A percentile compares a stretch with the other conserved stretches of the same genome.
Evolutionary conservation across 345 rosid genomes (phyloP).

Genomic region (Barbarea vulgaris): DNA sequence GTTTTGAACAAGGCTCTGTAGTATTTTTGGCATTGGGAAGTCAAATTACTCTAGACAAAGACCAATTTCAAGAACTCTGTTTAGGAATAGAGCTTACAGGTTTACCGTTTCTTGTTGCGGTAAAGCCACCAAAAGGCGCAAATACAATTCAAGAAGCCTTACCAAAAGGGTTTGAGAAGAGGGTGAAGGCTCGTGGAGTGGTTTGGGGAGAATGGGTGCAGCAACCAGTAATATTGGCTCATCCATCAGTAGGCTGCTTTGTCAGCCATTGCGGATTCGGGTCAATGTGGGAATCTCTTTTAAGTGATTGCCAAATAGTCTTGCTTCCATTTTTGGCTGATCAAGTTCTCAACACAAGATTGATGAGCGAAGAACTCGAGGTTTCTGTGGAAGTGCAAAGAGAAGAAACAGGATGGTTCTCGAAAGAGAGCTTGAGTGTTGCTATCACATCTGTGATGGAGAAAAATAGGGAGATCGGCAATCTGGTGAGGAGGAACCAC

Average conservation of each 20-base stretch:
- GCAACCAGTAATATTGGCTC: constrained; percentile 31
- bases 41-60: constrained; percentile 20
- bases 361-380: constrained; percentile 42
- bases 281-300: constrained; percentile 46
- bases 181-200: constrained; percentile 31
- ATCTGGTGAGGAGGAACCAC: constrained; percentile 20
- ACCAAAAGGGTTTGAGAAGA: constrained; percentile 35
- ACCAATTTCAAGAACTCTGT: constrained; percentile 42
- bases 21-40: constrained; percentile 49
- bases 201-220: constrained; percentile 44
- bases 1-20: constrained; percentile 20
- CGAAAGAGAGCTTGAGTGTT: constrained; percentile 30
- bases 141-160: constrained; percentile 43
- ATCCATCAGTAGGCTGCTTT: constrained; percentile 41
- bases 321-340: constrained; percentile 36
- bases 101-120: constrained; percentile 39
- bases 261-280: constrained; percentile 46
- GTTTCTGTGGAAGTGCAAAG: constrained; percentile 43
- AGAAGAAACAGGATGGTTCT: constrained; percentile 26
- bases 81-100: constrained; percentile 43
- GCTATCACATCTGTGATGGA: constrained; percentile 35
- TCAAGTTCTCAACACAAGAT: constrained; percentile 44
- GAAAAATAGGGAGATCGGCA: constrained; percentile 27
- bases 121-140: constrained; percentile 35
- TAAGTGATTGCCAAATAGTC: constrained; percentile 40